A percentile compares a stretch with the other conserved stretches of the same genome.
phyloP scores from a whole-genome alignment of 148 eudicot genomes.

The Persicaria maculosa region DNA sequence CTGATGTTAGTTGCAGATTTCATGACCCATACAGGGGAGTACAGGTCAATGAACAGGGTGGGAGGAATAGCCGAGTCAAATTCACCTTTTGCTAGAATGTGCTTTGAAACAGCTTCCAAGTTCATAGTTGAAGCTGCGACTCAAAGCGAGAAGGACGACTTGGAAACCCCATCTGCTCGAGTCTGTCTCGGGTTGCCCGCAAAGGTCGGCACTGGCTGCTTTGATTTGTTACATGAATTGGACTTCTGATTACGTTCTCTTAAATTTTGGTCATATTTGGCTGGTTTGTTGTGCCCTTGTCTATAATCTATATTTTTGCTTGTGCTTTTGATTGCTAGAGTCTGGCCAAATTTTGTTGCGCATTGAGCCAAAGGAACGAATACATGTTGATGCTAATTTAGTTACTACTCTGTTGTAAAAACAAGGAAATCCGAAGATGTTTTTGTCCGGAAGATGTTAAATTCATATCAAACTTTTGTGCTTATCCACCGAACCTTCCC shows the following conservation, averaged over 20 bases:
- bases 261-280: neutral
- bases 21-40: conserved; percentile 88
- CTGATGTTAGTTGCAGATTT: conserved; percentile 74
- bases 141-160: conserved; percentile 42
- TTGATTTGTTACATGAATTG: conserved; percentile 76
- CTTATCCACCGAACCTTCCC: too few relatives aligned
- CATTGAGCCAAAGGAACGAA: neutral
- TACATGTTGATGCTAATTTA: neutral
- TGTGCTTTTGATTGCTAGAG: neutral
- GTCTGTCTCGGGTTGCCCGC: conserved; percentile 87
- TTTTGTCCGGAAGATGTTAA: too few relatives aligned
- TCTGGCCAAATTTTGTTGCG: neutral
- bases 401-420: too few relatives aligned
- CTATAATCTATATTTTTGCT: neutral
- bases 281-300: neutral
- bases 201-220: conserved; percentile 88
- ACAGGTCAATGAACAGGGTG: conserved; percentile 67
- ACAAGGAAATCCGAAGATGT: too few relatives aligned
- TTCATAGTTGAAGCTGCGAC: conserved; percentile 74
- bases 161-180: conserved; percentile 89
- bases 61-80: conserved; percentile 72
- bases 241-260: conserved; percentile 22
- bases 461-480: too few relatives aligned
- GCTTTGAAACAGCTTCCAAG: conserved; percentile 83
- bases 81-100: conserved; percentile 79